phyloP scores from a whole-genome alignment of 2,329 filamentous ascomycete genomes.

The Dendrostoma leiphaemia region DNA sequence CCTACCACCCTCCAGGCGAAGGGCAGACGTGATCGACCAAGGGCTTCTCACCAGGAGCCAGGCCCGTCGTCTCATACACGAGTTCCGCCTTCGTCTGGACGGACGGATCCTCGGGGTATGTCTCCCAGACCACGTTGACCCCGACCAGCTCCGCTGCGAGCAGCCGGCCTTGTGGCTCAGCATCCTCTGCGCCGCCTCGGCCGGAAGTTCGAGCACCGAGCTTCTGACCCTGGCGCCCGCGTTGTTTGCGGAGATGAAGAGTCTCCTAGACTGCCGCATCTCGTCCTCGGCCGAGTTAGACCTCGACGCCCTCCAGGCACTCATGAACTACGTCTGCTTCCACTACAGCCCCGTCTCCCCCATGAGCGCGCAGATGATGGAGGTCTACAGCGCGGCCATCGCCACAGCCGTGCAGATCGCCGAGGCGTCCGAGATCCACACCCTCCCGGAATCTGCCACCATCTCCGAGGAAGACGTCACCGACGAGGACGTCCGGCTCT shows the following conservation, averaged over 20 bases:
- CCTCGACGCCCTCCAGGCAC: constrained; percentile 7
- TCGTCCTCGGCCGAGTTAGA: not conserved
- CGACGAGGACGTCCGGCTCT: constrained; percentile 1
- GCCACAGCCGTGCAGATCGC: not conserved
- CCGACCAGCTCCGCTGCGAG: not conserved
- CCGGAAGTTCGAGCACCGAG: constrained; percentile 3
- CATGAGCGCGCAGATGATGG: not conserved
- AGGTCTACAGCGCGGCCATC: not conserved
- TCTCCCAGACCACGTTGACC: not conserved
- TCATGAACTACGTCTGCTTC: not conserved
- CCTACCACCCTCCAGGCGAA: no score
- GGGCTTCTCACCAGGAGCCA: not conserved
- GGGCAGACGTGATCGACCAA: constrained; percentile 11
- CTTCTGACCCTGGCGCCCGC: not conserved
- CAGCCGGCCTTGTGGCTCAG: constrained; percentile 14
- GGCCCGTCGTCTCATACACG: constrained; percentile 2
- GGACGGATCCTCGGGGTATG: constrained; percentile 1
- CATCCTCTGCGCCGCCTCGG: constrained; percentile 13
- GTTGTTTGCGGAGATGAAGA: not conserved
- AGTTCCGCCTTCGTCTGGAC: constrained; percentile 5
- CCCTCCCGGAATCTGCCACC: not conserved
- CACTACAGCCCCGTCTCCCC: constrained; percentile 3
- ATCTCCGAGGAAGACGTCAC: constrained; percentile 3
- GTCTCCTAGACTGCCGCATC: not conserved
- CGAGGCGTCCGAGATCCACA: constrained; percentile 2